Percentiles rank a stretch among this genome's conserved stretches.
These are phyloP conservation scores for Paraglomus brasilianum DNA, from an alignment of 192 early-diverging fungal genomes.

Conservation along the genomic window DNA sequence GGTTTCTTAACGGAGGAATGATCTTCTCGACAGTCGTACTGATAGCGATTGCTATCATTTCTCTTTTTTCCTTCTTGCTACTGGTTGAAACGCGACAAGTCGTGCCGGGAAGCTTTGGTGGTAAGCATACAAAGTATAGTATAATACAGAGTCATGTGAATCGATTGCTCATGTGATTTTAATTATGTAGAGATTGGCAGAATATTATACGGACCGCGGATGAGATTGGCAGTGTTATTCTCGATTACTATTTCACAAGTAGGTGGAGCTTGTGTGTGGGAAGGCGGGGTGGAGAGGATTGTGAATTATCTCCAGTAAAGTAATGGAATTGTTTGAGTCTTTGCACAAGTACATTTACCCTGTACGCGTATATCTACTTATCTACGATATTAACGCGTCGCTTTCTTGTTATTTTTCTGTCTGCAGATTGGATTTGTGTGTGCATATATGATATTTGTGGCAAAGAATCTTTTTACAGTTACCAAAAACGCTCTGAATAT, in stretches of 20 bases:
- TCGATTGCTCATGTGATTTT: background rate
- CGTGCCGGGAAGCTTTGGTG: slow-evolving; percentile 73
- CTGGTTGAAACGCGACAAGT: slow-evolving; percentile 67
- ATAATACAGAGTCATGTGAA: background rate
- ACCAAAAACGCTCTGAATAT: slow-evolving; percentile 32
- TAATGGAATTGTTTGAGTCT: background rate
- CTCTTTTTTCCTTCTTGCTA: slow-evolving; percentile 68
- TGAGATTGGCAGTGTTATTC: slow-evolving; percentile 66
- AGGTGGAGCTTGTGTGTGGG: slow-evolving; percentile 48
- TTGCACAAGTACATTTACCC: background rate
- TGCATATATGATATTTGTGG: slow-evolving; percentile 66
- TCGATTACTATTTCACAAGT: slow-evolving; percentile 76
- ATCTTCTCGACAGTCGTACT: slow-evolving; percentile 64
- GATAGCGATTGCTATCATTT: slow-evolving; percentile 65
- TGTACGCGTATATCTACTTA: too few species aligned
- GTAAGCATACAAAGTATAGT: slow-evolving; percentile 34
- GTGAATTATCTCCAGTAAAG: background rate
- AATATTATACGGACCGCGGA: slow-evolving; percentile 63
- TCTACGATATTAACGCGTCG: too few species aligned
- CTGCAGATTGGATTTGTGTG: slow-evolving; percentile 57
- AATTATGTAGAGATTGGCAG: slow-evolving; percentile 43
- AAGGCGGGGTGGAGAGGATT: background rate
- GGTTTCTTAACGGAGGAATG: slow-evolving; percentile 77
- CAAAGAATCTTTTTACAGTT: slow-evolving; percentile 52
- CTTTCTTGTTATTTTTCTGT: slow-evolving; percentile 18